These are phyloP conservation scores for Phialocephala sp. DNA, from an alignment of 2,329 filamentous ascomycete genomes.

Conservation along the genomic window DNA sequence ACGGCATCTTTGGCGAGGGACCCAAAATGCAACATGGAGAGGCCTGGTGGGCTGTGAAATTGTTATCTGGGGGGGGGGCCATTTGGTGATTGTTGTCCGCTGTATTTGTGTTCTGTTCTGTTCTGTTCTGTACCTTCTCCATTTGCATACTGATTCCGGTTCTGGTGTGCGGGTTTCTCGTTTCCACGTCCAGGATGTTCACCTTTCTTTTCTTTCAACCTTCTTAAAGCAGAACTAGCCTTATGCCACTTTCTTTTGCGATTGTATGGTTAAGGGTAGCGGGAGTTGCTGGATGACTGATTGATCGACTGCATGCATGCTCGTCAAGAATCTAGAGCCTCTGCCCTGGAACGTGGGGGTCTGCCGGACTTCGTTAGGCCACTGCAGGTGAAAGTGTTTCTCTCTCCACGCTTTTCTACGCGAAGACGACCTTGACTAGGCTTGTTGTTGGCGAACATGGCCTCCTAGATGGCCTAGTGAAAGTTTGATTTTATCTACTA, in stretches of 20 bases:
- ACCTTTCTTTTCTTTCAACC: background rate
- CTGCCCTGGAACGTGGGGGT: background rate
- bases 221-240: background rate
- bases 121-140: too few species aligned
- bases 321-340: background rate
- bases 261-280: constrained; percentile 14
- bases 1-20: too few species aligned
- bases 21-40: too few species aligned
- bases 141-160: background rate
- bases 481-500: background rate
- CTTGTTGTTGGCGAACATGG: background rate
- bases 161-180: background rate
- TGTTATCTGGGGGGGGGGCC: too few species aligned
- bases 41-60: too few species aligned
- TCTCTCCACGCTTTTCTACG: background rate
- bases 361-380: background rate
- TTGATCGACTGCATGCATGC: constrained; percentile 6
- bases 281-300: constrained; percentile 7
- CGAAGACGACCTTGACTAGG: background rate
- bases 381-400: background rate
- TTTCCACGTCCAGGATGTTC: constrained; percentile 1
- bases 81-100: too few species aligned
- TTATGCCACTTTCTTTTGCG: background rate
- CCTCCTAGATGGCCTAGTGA: background rate
- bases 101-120: too few species aligned